Conservation (phyloP, 371 early-diverging fungal genomes). For the Mortierella sp. region DNA sequence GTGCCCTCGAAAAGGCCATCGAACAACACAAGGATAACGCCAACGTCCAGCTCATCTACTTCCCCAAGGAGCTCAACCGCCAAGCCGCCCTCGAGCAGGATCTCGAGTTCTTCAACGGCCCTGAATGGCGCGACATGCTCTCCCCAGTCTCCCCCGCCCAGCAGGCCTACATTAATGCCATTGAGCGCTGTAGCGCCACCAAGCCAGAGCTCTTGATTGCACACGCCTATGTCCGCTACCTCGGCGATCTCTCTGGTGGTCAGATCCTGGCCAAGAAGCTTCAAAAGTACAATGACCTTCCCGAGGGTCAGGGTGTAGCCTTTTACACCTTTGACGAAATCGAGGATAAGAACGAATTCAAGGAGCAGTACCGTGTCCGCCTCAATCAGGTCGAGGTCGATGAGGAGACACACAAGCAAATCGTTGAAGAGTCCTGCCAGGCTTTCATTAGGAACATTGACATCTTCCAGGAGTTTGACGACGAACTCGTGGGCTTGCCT, state of each 20-base stretch:
- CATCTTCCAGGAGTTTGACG: constrained; percentile 52
- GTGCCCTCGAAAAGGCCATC: constrained; percentile 63
- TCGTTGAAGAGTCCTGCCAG: constrained; percentile 47
- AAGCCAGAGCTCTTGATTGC: constrained; percentile 68
- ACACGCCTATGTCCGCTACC: constrained; percentile 70
- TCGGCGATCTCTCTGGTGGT: constrained; percentile 74
- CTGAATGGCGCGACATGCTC: constrained; percentile 55
- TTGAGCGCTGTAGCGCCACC: constrained; percentile 57
- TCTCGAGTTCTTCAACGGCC: constrained; percentile 65
- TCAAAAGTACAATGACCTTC: constrained; percentile 59
- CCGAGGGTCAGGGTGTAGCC: constrained; percentile 57
- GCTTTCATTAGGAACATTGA: constrained; percentile 50
- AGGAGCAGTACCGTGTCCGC: constrained; percentile 65
- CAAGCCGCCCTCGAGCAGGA: constrained; percentile 58
- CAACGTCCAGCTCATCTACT: constrained; percentile 63
- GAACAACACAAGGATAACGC: constrained; percentile 62
- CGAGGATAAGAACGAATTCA: constrained; percentile 67
- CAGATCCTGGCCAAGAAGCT: constrained; percentile 67
- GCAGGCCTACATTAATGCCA: constrained; percentile 58
- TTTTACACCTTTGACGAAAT: constrained; percentile 64
- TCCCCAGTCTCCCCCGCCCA: constrained; percentile 66
- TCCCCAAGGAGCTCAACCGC: constrained; percentile 65
- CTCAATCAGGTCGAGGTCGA: constrained; percentile 59
- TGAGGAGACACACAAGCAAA: constrained; percentile 39
- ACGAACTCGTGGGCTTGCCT: constrained; percentile 39